Evolutionary conservation across 495 filamentous ascomycete species (phyloP).

Genomic region (Delitschia confertaspora): DNA sequence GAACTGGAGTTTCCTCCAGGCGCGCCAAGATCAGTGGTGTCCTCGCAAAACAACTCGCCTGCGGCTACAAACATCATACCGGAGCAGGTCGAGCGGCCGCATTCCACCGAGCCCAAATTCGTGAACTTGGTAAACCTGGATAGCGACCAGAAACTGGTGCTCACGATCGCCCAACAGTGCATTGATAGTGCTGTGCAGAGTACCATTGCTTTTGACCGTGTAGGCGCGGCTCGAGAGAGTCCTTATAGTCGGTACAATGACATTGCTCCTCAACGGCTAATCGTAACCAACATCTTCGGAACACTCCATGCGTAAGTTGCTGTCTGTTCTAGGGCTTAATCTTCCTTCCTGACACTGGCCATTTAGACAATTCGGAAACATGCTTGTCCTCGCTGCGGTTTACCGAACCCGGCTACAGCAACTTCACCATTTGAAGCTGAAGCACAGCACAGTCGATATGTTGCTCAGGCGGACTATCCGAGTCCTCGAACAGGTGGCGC

Average conservation of each 20-base stretch:
- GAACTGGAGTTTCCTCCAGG: slow-evolving; percentile 24
- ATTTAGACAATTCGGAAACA: slow-evolving; percentile 88
- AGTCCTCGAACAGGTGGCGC: slow-evolving; percentile 53
- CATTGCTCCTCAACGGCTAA: slow-evolving; percentile 47
- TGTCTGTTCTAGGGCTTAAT: too few species aligned
- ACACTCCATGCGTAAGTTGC: slow-evolving; percentile 89
- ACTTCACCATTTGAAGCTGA: slow-evolving; percentile 36
- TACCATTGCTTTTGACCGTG: slow-evolving; percentile 75
- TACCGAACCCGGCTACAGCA: slow-evolving; percentile 50
- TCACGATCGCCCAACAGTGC: slow-evolving; percentile 34
- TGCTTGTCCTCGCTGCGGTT: slow-evolving; percentile 75
- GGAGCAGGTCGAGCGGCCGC: slow-evolving; percentile 2
- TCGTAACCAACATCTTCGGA: slow-evolving; percentile 90
- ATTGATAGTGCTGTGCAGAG: slow-evolving; percentile 72
- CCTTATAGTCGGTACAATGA: slow-evolving; percentile 4
- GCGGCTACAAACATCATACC: neutral
- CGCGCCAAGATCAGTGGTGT: slow-evolving; percentile 1
- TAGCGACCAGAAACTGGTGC: slow-evolving; percentile 4
- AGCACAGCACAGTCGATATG: slow-evolving; percentile 35
- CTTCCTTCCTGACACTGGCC: slow-evolving; percentile 2
- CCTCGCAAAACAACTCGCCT: slow-evolving; percentile 9
- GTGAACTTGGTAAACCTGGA: slow-evolving; percentile 4
- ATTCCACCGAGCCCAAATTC: neutral
- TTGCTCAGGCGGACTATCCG: slow-evolving; percentile 57
- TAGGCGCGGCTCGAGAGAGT: slow-evolving; percentile 35